Conservation (phyloP, 768 basidiomycete species). For the Hemileccinum rubropunctum region DNA sequence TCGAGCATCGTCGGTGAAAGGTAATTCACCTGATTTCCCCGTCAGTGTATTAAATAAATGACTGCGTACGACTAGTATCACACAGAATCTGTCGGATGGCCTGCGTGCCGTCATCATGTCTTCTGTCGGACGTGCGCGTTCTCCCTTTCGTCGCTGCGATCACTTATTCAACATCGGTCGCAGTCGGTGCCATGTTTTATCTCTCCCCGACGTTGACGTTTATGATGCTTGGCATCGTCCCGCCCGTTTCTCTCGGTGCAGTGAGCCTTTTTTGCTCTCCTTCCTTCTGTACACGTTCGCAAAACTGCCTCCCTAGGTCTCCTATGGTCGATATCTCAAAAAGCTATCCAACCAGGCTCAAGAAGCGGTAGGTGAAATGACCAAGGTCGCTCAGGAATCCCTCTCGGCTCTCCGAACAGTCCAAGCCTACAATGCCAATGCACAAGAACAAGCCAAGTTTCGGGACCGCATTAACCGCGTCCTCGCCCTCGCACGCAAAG, state of each 20-base stretch:
- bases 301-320: slow-evolving; percentile 53
- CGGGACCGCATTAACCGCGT: slow-evolving; percentile 61
- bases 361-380: slow-evolving; percentile 95
- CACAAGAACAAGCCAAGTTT: slow-evolving; percentile 77
- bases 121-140: slow-evolving; percentile 79
- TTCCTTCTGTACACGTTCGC: slow-evolving; percentile 10
- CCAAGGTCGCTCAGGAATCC: slow-evolving; percentile 84
- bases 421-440: slow-evolving; percentile 85
- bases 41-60: background rate
- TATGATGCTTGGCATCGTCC: slow-evolving; percentile 91
- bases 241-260: slow-evolving; percentile 82
- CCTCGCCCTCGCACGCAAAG: slow-evolving; percentile 74
- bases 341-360: slow-evolving; percentile 89
- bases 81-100: slow-evolving; percentile 79
- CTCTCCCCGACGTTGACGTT: slow-evolving; percentile 84
- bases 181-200: slow-evolving; percentile 94
- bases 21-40: slow-evolving; percentile 34
- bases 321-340: slow-evolving; percentile 94
- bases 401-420: slow-evolving; percentile 85
- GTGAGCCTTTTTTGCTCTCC: slow-evolving; percentile 37
- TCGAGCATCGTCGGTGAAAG: slow-evolving; percentile 93
- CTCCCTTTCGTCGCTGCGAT: background rate
- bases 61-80: no score
- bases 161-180: background rate
- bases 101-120: slow-evolving; percentile 87